Percentiles rank a stretch among this genome's conserved stretches.
phyloP scores from a whole-genome alignment of 768 basidiomycete genomes.

The Leccinum pellstonianum region DNA sequence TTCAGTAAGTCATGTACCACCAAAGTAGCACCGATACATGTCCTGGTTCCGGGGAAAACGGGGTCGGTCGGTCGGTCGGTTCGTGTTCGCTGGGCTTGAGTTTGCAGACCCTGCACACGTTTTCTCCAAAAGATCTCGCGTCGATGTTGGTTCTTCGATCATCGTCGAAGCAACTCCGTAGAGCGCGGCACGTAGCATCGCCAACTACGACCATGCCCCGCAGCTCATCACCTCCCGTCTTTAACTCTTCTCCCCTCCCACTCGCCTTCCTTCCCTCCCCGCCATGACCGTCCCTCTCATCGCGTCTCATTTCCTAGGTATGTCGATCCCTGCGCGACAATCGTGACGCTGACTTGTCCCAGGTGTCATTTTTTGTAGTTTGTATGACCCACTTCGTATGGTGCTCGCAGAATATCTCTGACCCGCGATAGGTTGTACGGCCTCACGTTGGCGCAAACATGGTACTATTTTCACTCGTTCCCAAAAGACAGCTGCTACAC shows the following conservation, averaged over 20 bases:
- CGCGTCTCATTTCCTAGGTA: conserved; percentile 32
- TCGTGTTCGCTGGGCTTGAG: background rate
- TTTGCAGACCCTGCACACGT: background rate
- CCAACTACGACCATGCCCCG: conserved; percentile 13
- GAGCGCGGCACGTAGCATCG: conserved; percentile 28
- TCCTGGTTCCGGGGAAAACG: background rate
- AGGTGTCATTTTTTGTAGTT: conserved; percentile 34
- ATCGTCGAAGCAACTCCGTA: conserved; percentile 35
- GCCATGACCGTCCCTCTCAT: conserved; percentile 26
- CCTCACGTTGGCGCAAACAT: conserved; percentile 35
- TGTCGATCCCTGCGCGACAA: background rate
- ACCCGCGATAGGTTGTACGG: conserved; percentile 32
- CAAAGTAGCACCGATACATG: background rate
- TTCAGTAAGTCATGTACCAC: background rate
- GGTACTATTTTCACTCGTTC: conserved; percentile 34
- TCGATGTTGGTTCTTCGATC: conserved; percentile 26
- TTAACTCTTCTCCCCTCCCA: conserved; percentile 6
- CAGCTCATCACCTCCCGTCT: conserved; percentile 2
- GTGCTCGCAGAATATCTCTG: background rate
- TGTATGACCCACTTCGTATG: conserved; percentile 20
- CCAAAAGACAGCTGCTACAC: conserved; percentile 29
- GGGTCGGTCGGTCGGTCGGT: too few relatives aligned
- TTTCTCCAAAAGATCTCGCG: background rate
- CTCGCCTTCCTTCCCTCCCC: conserved; percentile 1
- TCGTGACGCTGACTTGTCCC: conserved; percentile 3